Conservation (phyloP, 495 filamentous ascomycete species). For the Lophium mytilinum region DNA sequence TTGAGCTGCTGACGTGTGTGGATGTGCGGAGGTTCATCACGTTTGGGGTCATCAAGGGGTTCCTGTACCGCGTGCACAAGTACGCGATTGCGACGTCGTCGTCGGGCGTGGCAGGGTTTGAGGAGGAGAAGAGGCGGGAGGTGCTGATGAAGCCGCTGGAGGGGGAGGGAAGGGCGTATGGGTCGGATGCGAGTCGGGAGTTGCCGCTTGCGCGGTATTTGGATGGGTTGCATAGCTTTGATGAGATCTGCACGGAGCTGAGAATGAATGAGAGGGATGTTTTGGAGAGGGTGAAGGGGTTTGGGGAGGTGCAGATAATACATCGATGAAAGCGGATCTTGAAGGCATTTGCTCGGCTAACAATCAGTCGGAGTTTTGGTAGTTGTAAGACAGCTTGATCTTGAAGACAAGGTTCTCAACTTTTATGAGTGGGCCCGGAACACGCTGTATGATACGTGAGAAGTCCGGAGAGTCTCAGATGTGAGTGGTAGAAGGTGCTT, state of each 20-base stretch:
- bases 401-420: too few species aligned
- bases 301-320: constrained; percentile 16
- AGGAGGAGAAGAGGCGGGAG: not conserved
- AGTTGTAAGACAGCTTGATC: too few species aligned
- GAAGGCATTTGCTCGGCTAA: too few species aligned
- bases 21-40: constrained; percentile 88
- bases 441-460: too few species aligned
- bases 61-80: constrained; percentile 89
- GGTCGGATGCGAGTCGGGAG: constrained; percentile 13
- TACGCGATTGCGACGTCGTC: constrained; percentile 56
- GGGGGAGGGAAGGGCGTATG: constrained; percentile 8
- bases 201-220: constrained; percentile 54
- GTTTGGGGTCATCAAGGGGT: constrained; percentile 91
- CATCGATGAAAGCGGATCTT: not conserved
- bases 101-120: not conserved
- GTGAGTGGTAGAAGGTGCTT: too few species aligned
- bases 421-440: too few species aligned
- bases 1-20: constrained; percentile 56
- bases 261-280: constrained; percentile 52
- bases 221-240: constrained; percentile 77
- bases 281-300: constrained; percentile 25
- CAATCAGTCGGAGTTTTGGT: too few species aligned
- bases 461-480: too few species aligned
- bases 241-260: constrained; percentile 82
- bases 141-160: constrained; percentile 1